These are phyloP conservation scores for Hirschioporus abietinus DNA, from an alignment of 768 basidiomycete species.

Conservation along the genomic window DNA sequence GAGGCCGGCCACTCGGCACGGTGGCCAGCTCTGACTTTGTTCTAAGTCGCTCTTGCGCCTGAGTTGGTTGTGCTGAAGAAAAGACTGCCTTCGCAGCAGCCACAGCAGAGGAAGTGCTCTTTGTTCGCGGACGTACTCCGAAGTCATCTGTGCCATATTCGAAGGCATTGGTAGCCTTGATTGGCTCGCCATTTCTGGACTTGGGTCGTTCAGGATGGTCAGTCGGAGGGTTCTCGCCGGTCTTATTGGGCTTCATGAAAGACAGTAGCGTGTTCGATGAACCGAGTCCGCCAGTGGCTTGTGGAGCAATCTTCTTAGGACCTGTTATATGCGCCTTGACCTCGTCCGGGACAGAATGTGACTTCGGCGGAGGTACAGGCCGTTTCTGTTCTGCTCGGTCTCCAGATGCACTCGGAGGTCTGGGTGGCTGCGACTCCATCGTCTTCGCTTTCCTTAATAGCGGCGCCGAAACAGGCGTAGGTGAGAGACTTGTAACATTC, in stretches of 20 bases:
- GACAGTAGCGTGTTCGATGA: slow-evolving; percentile 76
- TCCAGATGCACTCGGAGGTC: slow-evolving; percentile 16
- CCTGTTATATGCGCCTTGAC: background rate
- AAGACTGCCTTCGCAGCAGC: background rate
- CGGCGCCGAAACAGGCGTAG: slow-evolving; percentile 32
- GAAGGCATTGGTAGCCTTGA: background rate
- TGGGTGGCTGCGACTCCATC: slow-evolving; percentile 12
- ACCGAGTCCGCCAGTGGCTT: slow-evolving; percentile 42
- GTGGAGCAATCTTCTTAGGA: slow-evolving; percentile 16
- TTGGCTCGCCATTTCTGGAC: slow-evolving; percentile 9
- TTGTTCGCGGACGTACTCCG: slow-evolving; percentile 25
- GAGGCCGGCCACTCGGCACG: slow-evolving; percentile 52
- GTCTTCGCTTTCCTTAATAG: slow-evolving; percentile 37
- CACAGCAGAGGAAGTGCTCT: slow-evolving; percentile 20
- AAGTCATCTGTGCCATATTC: slow-evolving; percentile 32
- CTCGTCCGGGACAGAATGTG: background rate
- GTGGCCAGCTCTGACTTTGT: slow-evolving; percentile 27
- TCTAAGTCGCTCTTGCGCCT: background rate
- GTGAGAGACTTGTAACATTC: slow-evolving; percentile 32
- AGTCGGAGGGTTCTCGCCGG: slow-evolving; percentile 36
- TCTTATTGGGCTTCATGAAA: slow-evolving; percentile 46
- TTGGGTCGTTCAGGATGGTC: slow-evolving; percentile 6
- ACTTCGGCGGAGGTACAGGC: slow-evolving; percentile 20
- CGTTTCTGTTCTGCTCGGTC: slow-evolving; percentile 6
- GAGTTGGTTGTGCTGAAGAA: background rate